A percentile compares a stretch with the other conserved stretches of the same genome.
Evolutionary conservation across 139 green algal genomes (phyloP).

Genomic region (Eudorina sp.): DNA sequence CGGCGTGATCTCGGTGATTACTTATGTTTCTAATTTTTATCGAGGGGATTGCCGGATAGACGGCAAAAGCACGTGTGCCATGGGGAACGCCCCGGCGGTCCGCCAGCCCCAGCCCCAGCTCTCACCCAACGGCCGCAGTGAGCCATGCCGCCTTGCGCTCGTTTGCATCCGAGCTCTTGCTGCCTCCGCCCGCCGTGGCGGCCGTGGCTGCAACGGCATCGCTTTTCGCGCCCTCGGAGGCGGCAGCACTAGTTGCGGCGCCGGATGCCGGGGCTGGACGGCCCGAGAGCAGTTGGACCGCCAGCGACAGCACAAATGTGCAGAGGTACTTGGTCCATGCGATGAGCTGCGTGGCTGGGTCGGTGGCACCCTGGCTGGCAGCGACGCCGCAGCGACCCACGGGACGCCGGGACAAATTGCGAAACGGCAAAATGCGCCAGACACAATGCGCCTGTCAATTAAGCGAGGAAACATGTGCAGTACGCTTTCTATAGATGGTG

Average conservation of each 20-base stretch:
- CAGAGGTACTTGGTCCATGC: constrained; percentile 48
- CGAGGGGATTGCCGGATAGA: no score
- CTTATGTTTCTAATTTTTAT: no score
- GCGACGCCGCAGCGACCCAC: no score
- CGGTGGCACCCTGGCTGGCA: constrained; percentile 1
- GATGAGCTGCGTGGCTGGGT: constrained; percentile 35
- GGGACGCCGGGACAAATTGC: background rate
- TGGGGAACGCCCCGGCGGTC: no score
- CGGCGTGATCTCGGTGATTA: no score
- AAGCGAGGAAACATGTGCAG: no score
- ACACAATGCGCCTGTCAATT: no score
- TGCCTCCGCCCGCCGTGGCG: background rate
- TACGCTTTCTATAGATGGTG: no score
- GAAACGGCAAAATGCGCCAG: no score
- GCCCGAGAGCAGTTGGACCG: constrained; percentile 16
- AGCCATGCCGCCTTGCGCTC: constrained; percentile 22
- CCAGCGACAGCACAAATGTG: constrained; percentile 33
- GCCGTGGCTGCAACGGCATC: background rate
- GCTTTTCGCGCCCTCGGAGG: no score
- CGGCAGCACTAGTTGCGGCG: background rate
- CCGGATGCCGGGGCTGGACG: background rate
- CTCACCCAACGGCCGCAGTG: constrained; percentile 7
- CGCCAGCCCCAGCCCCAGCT: no score
- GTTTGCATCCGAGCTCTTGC: background rate
- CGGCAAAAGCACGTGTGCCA: no score